Percentiles rank a stretch among this genome's conserved stretches.
phyloP scores from a whole-genome alignment of 306 rosid genomes.

The Ormosia emarginata region DNA sequence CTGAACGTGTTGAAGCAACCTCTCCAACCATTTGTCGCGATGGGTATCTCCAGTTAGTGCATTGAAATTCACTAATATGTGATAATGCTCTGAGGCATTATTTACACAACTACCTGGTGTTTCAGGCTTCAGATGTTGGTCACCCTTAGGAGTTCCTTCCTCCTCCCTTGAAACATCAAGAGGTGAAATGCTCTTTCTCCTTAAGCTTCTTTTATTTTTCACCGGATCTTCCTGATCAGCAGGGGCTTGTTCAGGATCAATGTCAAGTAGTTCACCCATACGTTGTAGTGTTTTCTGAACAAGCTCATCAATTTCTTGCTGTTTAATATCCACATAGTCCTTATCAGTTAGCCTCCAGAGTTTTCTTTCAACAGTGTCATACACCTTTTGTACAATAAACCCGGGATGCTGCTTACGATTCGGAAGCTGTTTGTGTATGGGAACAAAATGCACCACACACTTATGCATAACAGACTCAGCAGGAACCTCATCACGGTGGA shows the following conservation, averaged over 20 bases:
- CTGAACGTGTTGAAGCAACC: constrained; percentile 59
- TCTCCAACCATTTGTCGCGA: constrained; percentile 94
- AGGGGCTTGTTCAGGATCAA: constrained; percentile 58
- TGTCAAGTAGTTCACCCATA: constrained; percentile 70
- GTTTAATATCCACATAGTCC: constrained; percentile 78
- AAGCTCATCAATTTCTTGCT: constrained; percentile 80
- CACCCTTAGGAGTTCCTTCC: constrained; percentile 47
- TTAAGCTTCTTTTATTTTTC: constrained; percentile 52
- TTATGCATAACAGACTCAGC: constrained; percentile 97
- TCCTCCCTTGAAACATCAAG: constrained; percentile 71
- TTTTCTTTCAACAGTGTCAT: constrained; percentile 83
- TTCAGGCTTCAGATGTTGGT: constrained; percentile 56
- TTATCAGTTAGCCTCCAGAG: constrained; percentile 92
- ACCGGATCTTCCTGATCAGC: constrained; percentile 58
- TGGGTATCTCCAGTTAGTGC: constrained; percentile 65
- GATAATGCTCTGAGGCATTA: constrained; percentile 54
- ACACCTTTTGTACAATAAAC: constrained; percentile 87
- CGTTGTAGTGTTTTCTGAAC: constrained; percentile 64
- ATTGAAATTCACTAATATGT: constrained; percentile 46
- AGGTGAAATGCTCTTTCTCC: constrained; percentile 68
- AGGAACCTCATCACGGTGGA: constrained; percentile 93
- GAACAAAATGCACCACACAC: constrained; percentile 92
- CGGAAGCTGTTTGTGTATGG: constrained; percentile 80
- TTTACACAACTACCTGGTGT: constrained; percentile 62
- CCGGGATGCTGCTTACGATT: constrained; percentile 88